Base-by-base conservation (phyloP, 345 rosid species). In the Dipteronia sinensis region DNA sequence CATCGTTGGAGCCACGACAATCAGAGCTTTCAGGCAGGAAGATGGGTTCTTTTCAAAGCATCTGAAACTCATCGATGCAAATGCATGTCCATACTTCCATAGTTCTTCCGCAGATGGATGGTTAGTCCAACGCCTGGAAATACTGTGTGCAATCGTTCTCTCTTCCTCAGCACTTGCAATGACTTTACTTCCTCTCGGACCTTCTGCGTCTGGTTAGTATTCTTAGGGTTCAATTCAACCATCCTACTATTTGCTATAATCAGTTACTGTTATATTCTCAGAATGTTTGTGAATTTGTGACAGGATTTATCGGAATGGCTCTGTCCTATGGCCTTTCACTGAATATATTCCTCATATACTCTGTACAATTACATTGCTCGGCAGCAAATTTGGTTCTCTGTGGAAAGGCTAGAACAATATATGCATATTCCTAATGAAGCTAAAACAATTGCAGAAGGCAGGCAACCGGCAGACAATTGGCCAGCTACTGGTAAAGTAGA, bases 341-440 rank as follows among this genome's bases (percentile, higher is more conserved):
- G 42, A 87, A 87, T 82, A 75, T 76, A 67, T 87, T 86, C 77
- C 75, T 88, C 56, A 87, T 87, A 7, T 7, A 9, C 13, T 86
- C 90, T 1, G 83, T 34, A 6, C 86, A 70, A 88, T 47, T 70
- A 90, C 38, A 90, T 44, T 88, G 92, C 76, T 58, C 73, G 1
- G 9, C 82, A 25, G 88, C 89, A 19, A 86, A 83, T 69, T 87
- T 22, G 67, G n/a, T n/a, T 90, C 46, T 87, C 91, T 9, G 87
- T 89, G 19, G 94, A 79, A 77, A 89, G 94, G 72, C 84, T 91
- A 55, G 83, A 89, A 78, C 94, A 91, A 72, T 91, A 89, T 80
- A 89, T 85, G 93, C 81, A 89, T 65, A 75, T 88, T 75, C 86
- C 91, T 17, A 83, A 87, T 15, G 93, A 91, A 85, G 90, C 93